Evolutionary conservation across 306 rosid species (phyloP).

Genomic region (Pyrus bretschneideri): DNA sequence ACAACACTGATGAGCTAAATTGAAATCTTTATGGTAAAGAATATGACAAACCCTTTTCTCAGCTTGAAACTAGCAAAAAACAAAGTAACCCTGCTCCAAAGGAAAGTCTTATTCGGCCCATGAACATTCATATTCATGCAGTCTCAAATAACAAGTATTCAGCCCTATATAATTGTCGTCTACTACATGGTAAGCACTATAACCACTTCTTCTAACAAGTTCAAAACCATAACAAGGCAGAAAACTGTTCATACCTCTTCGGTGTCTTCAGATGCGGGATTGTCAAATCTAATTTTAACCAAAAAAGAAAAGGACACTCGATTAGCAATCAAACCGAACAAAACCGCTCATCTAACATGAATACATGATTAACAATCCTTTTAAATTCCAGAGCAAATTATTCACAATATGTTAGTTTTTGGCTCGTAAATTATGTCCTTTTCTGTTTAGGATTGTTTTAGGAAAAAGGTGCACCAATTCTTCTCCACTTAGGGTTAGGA

Average conservation of each 20-base stretch:
- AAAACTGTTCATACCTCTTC: constrained; percentile 56
- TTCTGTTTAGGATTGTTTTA: no score
- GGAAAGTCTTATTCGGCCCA: neutral
- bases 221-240: neutral
- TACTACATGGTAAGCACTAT: neutral
- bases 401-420: no score
- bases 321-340: neutral
- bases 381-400: neutral
- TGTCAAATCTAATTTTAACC: constrained; percentile 51
- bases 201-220: neutral
- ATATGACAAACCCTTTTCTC: no score
- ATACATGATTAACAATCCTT: neutral
- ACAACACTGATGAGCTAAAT: neutral
- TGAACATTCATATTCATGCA: neutral
- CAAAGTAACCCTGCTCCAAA: neutral
- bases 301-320: neutral
- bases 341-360: neutral
- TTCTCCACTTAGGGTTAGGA: no score
- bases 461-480: no score
- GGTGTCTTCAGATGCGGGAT: constrained; percentile 79
- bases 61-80: no score
- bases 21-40: neutral
- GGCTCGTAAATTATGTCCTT: no score
- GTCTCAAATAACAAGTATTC: neutral
- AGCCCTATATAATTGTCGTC: neutral